phyloP scores from a whole-genome alignment of 2,329 filamentous ascomycete genomes.

The Passalora sequoiae region DNA sequence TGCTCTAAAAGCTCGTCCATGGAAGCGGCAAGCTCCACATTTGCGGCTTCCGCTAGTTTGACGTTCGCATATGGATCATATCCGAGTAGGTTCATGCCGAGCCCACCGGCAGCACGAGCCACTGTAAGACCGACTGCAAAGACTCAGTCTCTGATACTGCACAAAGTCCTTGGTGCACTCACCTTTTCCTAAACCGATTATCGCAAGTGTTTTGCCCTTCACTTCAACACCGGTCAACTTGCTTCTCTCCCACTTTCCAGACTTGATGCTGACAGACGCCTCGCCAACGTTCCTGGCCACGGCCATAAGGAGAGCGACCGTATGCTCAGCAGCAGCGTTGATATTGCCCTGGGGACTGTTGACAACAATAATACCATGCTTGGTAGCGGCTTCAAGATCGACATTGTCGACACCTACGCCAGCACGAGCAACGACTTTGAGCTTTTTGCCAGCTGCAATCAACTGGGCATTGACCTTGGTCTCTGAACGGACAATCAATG shows the following conservation, averaged over 20 bases:
- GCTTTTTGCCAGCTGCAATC: constrained; percentile 59
- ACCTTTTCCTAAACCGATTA: constrained; percentile 77
- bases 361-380: constrained; percentile 70
- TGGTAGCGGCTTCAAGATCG: constrained; percentile 66
- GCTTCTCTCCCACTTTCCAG: constrained; percentile 69
- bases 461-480: constrained; percentile 70
- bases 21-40: constrained; percentile 45
- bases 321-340: constrained; percentile 56
- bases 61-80: constrained; percentile 73
- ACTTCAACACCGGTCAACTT: constrained; percentile 72
- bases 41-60: constrained; percentile 63
- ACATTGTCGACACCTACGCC: constrained; percentile 83
- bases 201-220: constrained; percentile 68
- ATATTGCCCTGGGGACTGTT: constrained; percentile 78
- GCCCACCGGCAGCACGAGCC: constrained; percentile 68
- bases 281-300: constrained; percentile 68
- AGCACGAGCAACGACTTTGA: constrained; percentile 73
- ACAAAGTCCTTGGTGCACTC: constrained; percentile 1
- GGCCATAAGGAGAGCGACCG: constrained; percentile 59
- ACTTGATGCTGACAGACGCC: constrained; percentile 64
- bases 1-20: constrained; percentile 53
- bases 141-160: constrained; percentile 10
- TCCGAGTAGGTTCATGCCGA: constrained; percentile 70
- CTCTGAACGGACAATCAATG: constrained; percentile 73
- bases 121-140: constrained; percentile 67